A percentile compares a stretch with the other conserved stretches of the same genome.
These are phyloP conservation scores for Didymella pomorum DNA, from an alignment of 2,329 filamentous ascomycete species.

Conservation along the genomic window DNA sequence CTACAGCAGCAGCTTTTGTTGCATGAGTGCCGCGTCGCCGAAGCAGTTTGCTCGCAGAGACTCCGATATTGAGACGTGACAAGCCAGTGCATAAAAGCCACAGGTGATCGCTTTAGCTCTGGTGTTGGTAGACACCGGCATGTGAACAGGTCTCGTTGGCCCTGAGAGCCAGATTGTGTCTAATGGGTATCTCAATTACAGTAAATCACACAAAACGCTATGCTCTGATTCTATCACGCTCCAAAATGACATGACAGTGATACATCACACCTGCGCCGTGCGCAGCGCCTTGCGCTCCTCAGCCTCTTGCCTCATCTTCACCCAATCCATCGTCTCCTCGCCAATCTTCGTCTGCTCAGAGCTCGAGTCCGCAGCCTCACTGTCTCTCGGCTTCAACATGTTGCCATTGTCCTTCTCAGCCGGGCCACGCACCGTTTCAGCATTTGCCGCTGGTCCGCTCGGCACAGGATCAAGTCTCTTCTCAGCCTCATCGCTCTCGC, in stretches of 20 bases:
- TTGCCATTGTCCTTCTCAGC: background rate
- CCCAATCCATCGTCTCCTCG: conserved; percentile 15
- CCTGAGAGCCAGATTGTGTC: no score
- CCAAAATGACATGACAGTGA: no score
- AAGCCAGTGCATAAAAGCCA: no score
- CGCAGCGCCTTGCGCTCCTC: no score
- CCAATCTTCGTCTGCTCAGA: conserved; percentile 16
- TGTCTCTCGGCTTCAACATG: background rate
- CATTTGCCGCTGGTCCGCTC: background rate
- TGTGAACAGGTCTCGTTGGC: background rate
- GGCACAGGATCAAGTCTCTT: conserved; percentile 16
- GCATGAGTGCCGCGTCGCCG: background rate
- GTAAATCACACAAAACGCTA: no score
- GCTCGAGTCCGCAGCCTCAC: conserved; percentile 12
- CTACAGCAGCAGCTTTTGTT: conserved; percentile 8
- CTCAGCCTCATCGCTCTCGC: conserved; percentile 13
- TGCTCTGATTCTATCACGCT: no score
- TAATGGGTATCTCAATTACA: no score
- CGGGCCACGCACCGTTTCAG: background rate
- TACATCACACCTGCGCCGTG: no score
- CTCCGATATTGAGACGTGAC: no score
- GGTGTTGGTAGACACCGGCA: no score
- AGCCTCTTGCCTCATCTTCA: conserved; percentile 12
- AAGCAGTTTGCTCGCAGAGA: no score
- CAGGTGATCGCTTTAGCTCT: no score